Percentiles rank a stretch among this genome's conserved stretches.
Evolutionary conservation across 306 rosid species (phyloP).

Genomic region (Inga laurina): DNA sequence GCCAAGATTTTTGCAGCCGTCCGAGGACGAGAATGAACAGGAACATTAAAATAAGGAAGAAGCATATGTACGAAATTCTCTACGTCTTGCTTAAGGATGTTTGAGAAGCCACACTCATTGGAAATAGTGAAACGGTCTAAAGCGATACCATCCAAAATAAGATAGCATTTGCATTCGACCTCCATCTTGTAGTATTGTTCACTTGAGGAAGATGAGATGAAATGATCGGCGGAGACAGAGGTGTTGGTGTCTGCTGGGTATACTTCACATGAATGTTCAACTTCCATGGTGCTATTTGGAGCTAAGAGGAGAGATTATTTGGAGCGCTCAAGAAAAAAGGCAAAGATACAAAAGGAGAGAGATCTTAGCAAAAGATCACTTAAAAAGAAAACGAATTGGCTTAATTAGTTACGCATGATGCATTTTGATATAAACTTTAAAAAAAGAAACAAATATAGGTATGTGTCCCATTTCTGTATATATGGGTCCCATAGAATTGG

Average conservation of each 20-base stretch:
- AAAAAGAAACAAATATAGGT: background rate
- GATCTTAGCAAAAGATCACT: background rate
- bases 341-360: background rate
- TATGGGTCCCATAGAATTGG: background rate
- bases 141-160: background rate
- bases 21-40: background rate
- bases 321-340: background rate
- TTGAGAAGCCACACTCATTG: background rate
- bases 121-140: background rate
- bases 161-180: background rate
- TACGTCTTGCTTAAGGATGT: background rate
- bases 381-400: background rate
- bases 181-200: background rate
- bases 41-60: background rate
- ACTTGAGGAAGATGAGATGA: background rate
- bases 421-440: background rate
- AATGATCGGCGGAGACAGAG: background rate
- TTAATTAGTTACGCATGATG: background rate
- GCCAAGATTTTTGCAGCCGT: background rate
- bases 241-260: background rate
- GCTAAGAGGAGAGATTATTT: background rate
- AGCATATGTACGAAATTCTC: background rate
- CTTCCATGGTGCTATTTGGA: background rate
- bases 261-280: background rate
- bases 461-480: background rate